Conservation (phyloP, 2,329 filamentous ascomycete genomes). For the Cladosporium sp. region DNA sequence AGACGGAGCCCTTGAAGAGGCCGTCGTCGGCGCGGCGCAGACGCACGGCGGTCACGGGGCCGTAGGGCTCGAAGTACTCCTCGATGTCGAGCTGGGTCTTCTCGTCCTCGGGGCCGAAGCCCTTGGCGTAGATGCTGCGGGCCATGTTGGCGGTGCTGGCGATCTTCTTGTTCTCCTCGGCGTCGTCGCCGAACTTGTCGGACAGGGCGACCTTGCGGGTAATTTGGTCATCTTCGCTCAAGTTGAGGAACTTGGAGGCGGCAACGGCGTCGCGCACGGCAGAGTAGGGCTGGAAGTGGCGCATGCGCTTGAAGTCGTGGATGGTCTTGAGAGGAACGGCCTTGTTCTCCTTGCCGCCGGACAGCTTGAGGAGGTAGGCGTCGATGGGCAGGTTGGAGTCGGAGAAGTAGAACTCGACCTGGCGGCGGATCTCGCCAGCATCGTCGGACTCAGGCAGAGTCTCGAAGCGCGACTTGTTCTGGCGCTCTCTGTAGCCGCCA, state of each 20-base stretch:
- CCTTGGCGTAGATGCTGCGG: constrained; percentile 86
- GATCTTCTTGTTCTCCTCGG: constrained; percentile 56
- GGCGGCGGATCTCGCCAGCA: constrained; percentile 76
- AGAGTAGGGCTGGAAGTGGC: constrained; percentile 83
- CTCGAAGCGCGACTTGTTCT: constrained; percentile 32
- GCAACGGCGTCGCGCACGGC: constrained; percentile 81
- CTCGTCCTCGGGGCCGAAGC: constrained; percentile 81
- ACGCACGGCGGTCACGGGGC: constrained; percentile 77
- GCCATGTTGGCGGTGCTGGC: constrained; percentile 67
- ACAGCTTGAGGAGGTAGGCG: constrained; percentile 78
- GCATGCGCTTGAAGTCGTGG: constrained; percentile 92
- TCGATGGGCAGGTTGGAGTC: constrained; percentile 87
- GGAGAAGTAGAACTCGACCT: constrained; percentile 97
- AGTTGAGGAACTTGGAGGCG: constrained; percentile 69
- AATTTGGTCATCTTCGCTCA: constrained; percentile 71
- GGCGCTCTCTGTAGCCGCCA: constrained; percentile 12
- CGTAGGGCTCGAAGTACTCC: constrained; percentile 81
- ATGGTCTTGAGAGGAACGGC: constrained; percentile 76
- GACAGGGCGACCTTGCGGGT: constrained; percentile 72
- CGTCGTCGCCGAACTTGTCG: constrained; percentile 50
- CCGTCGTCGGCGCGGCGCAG: constrained; percentile 73
- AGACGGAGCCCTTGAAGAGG: constrained; percentile 93
- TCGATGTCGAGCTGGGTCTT: constrained; percentile 92
- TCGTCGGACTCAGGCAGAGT: constrained; percentile 71
- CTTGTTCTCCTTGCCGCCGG: constrained; percentile 77